Conservation (phyloP, 768 basidiomycete species). For the Russula emetica region DNA sequence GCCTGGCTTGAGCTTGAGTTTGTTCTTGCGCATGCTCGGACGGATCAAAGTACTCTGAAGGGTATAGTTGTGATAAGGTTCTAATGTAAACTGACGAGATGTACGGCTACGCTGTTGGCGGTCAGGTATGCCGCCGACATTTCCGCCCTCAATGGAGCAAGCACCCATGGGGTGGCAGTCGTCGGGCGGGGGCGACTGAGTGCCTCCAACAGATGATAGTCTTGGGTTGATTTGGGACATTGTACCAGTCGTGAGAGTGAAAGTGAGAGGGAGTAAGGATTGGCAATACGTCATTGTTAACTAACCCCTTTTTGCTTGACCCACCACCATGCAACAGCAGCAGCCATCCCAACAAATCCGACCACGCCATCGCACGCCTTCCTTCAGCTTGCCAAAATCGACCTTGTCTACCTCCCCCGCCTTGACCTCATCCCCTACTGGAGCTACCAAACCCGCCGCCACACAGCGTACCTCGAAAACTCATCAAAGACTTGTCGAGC, state of each 20-base stretch:
- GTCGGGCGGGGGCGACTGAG: slow-evolving; percentile 26
- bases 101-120: slow-evolving; percentile 26
- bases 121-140: slow-evolving; percentile 25
- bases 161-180: slow-evolving; percentile 26
- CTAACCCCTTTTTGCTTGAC: slow-evolving; percentile 1
- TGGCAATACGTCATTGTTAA: slow-evolving; percentile 15
- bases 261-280: not conserved
- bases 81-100: not conserved
- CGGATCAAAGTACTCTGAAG: slow-evolving; percentile 22
- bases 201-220: slow-evolving; percentile 4
- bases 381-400: slow-evolving; percentile 8
- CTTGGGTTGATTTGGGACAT: slow-evolving; percentile 12
- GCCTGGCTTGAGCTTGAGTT: not conserved
- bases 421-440: not conserved
- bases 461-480: slow-evolving; percentile 84
- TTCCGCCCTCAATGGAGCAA: slow-evolving; percentile 24
- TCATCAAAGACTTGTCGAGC: slow-evolving; percentile 82
- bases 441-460: slow-evolving; percentile 14
- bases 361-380: slow-evolving; percentile 10
- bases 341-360: slow-evolving; percentile 2
- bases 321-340: slow-evolving; percentile 9
- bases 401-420: not conserved
- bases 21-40: slow-evolving; percentile 13
- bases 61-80: slow-evolving; percentile 4
- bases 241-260: not conserved